Percentiles rank a stretch among this genome's conserved stretches.
Conservation (phyloP, 306 rosid species). For the Sphenostylis stenocarpa region DNA sequence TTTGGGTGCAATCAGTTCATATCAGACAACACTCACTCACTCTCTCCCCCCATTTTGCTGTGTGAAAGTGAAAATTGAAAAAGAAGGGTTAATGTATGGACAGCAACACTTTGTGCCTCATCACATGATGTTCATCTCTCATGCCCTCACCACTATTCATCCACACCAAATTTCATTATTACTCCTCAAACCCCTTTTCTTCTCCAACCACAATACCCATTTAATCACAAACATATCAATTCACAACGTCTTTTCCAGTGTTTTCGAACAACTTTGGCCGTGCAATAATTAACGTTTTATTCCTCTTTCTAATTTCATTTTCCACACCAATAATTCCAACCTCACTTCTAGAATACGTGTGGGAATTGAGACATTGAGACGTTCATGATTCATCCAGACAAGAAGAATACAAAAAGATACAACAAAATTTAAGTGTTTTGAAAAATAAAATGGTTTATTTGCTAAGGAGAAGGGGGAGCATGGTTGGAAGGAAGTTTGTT, state of each 20-base stretch:
- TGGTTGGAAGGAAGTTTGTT: too few species aligned
- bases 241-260: background rate
- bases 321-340: background rate
- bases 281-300: background rate
- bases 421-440: too few species aligned
- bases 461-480: too few species aligned
- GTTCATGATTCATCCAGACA: too few species aligned
- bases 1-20: constrained; percentile 51
- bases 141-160: background rate
- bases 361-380: too few species aligned
- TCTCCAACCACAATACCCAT: background rate
- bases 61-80: constrained; percentile 36
- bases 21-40: constrained; percentile 37
- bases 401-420: too few species aligned
- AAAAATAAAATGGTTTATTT: too few species aligned
- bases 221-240: background rate
- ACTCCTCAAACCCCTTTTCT: background rate
- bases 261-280: background rate
- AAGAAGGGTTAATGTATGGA: constrained; percentile 19
- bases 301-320: background rate
- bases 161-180: background rate
- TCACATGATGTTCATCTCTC: constrained; percentile 20
- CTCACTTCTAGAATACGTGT: too few species aligned
- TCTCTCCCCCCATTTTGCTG: constrained; percentile 9
- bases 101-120: constrained; percentile 31